A percentile compares a stretch with the other conserved stretches of the same genome.
Evolutionary conservation across 345 rosid genomes (phyloP).

Genomic region (Nephelium lappaceum): DNA sequence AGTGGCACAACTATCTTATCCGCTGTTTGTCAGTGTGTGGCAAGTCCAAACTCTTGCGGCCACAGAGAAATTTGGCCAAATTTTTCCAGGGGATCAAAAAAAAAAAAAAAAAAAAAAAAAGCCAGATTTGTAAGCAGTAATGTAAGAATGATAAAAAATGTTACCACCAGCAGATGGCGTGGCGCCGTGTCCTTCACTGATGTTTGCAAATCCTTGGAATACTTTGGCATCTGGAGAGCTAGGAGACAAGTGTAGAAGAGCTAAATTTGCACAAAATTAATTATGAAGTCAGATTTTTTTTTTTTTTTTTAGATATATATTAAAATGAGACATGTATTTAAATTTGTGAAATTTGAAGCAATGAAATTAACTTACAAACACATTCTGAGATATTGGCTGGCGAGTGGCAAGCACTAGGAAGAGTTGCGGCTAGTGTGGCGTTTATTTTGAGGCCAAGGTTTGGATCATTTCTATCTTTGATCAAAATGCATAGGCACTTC

Average conservation of each 20-base stretch:
- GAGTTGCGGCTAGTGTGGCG: constrained; percentile 58
- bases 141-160: no score
- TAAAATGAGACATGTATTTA: background rate
- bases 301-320: background rate
- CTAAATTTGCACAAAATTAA: constrained; percentile 34
- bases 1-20: no score
- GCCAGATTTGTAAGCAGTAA: no score
- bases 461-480: constrained; percentile 74
- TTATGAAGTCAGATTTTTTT: background rate
- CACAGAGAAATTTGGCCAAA: no score
- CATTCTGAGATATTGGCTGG: constrained; percentile 59
- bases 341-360: background rate
- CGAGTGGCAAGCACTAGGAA: constrained; percentile 58
- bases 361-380: constrained; percentile 45
- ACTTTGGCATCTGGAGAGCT: constrained; percentile 67
- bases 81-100: no score
- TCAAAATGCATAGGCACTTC: constrained; percentile 73
- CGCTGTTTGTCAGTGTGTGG: no score
- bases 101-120: no score
- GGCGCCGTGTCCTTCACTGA: constrained; percentile 28
- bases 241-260: constrained; percentile 61
- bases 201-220: constrained; percentile 56
- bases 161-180: constrained; percentile 22
- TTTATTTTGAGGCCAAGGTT: constrained; percentile 69
- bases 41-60: no score